These are phyloP conservation scores for Microdochium trichocladiopsis DNA, from an alignment of 2,329 filamentous ascomycete species.

Conservation along the genomic window DNA sequence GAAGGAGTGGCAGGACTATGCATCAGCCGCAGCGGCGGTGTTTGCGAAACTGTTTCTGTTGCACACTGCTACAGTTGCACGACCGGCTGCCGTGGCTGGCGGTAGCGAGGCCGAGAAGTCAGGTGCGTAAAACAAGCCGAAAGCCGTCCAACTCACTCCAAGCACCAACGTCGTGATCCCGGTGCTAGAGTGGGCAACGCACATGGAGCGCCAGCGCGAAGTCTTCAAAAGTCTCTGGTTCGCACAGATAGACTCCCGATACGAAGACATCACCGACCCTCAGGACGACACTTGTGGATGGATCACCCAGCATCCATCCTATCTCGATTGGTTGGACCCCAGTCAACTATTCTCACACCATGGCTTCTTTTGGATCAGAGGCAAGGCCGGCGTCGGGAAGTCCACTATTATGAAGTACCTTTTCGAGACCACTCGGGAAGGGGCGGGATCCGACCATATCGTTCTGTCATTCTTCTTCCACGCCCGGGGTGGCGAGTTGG, in stretches of 20 bases:
- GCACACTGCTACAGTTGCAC: not conserved
- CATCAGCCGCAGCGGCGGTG: not conserved
- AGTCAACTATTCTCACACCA: not conserved
- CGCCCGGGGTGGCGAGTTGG: constrained; percentile 31
- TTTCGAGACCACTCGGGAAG: not conserved
- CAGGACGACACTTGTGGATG: not conserved
- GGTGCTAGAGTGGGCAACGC: not conserved
- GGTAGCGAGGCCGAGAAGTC: not conserved
- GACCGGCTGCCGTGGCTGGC: not conserved
- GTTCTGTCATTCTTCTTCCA: constrained; percentile 42
- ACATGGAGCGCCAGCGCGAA: not conserved
- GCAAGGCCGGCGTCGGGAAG: too few species aligned
- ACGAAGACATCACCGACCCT: not conserved
- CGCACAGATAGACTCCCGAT: not conserved
- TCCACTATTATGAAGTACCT: constrained; percentile 4
- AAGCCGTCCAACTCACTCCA: not conserved
- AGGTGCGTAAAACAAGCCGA: not conserved
- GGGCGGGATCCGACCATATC: not conserved
- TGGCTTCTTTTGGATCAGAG: constrained; percentile 5
- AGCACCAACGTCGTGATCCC: not conserved
- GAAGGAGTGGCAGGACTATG: constrained; percentile 1
- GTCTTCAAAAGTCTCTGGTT: not conserved
- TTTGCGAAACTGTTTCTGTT: not conserved
- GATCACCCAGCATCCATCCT: not conserved
- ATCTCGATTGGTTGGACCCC: not conserved